phyloP scores from a whole-genome alignment of 257 asterid genomes.

The Solanum habrochaites region DNA sequence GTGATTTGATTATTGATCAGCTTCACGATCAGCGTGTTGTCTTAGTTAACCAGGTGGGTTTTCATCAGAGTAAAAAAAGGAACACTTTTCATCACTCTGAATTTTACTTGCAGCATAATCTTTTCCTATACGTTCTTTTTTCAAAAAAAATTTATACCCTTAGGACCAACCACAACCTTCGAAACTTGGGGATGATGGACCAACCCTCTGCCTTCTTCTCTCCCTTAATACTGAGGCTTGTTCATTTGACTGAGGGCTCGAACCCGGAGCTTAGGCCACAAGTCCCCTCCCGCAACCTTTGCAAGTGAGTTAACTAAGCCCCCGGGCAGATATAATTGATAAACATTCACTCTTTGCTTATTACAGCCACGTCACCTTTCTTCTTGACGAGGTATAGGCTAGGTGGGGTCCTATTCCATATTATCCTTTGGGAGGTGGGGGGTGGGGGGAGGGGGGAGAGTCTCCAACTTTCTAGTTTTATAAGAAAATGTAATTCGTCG shows the following conservation, averaged over 20 bases:
- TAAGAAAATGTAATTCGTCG: background rate
- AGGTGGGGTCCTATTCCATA: background rate
- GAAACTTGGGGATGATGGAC: background rate
- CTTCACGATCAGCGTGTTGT: conserved; percentile 98
- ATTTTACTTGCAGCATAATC: background rate
- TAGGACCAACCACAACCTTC: background rate
- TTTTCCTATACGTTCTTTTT: background rate
- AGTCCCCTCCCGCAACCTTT: background rate
- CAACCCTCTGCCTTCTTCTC: background rate
- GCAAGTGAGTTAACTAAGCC: background rate
- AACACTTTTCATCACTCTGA: background rate
- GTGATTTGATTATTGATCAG: conserved; percentile 96
- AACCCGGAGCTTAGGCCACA: background rate
- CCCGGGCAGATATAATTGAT: background rate
- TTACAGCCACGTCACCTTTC: background rate
- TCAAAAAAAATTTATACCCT: too few species aligned
- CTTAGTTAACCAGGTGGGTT: conserved; percentile 79
- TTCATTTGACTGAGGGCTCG: background rate
- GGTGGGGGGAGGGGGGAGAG: background rate
- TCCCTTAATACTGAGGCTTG: background rate
- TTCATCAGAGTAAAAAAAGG: background rate
- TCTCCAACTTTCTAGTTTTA: background rate
- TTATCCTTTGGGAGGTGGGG: background rate
- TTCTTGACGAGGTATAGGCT: background rate
- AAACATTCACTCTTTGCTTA: background rate